phyloP scores from a whole-genome alignment of 2,329 filamentous ascomycete genomes.

The Ascochyta fabae region DNA sequence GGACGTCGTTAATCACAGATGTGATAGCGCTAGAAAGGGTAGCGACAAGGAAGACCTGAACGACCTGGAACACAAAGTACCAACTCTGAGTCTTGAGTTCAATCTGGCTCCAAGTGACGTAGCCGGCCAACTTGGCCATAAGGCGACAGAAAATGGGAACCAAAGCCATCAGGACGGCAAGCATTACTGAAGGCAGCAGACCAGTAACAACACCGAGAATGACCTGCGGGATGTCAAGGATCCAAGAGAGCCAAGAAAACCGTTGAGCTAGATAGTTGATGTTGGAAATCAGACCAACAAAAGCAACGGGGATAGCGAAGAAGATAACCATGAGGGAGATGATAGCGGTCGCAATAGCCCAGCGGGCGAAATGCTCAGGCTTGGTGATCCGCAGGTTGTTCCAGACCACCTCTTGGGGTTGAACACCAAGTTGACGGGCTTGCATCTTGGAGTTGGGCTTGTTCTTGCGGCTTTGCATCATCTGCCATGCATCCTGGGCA shows the following conservation, averaged over 20 bases:
- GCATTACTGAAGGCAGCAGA: slow-evolving; percentile 52
- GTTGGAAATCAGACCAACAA: slow-evolving; percentile 54
- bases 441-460: slow-evolving; percentile 45
- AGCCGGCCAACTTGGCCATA: slow-evolving; percentile 48
- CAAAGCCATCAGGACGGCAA: slow-evolving; percentile 53
- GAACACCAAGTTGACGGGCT: slow-evolving; percentile 52
- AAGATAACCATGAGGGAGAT: slow-evolving; percentile 54
- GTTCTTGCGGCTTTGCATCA: slow-evolving; percentile 51
- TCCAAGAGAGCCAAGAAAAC: slow-evolving; percentile 51
- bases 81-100: slow-evolving; percentile 84
- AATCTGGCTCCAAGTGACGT: slow-evolving; percentile 52
- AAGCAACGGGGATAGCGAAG: slow-evolving; percentile 54
- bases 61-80: slow-evolving; percentile 90
- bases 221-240: slow-evolving; percentile 49
- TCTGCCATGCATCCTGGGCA: slow-evolving; percentile 85
- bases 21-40: slow-evolving; percentile 83
- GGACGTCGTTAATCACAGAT: slow-evolving; percentile 61
- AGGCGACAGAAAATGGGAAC: slow-evolving; percentile 53
- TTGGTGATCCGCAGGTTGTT: slow-evolving; percentile 51
- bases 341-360: slow-evolving; percentile 47
- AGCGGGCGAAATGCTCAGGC: slow-evolving; percentile 40
- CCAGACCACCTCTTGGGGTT: slow-evolving; percentile 57
- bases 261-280: slow-evolving; percentile 51
- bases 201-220: slow-evolving; percentile 56
- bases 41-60: slow-evolving; percentile 92